A percentile compares a stretch with the other conserved stretches of the same genome.
phyloP scores from a whole-genome alignment of 2,329 filamentous ascomycete genomes.

The Volutella citrinella region DNA sequence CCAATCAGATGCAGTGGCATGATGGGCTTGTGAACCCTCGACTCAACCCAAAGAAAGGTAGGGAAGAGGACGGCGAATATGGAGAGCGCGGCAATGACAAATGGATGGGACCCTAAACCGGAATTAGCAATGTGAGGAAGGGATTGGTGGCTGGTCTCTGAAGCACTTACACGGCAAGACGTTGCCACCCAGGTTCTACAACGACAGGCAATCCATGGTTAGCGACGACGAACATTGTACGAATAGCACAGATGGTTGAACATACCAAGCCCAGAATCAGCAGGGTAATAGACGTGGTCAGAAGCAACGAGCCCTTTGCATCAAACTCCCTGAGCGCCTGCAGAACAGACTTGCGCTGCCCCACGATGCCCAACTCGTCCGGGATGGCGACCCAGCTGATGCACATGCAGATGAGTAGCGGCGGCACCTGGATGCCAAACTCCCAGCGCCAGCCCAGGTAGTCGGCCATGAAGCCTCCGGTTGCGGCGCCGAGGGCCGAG shows the following conservation, averaged over 20 bases:
- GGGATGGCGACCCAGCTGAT: slow-evolving; percentile 50
- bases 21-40: slow-evolving; percentile 49
- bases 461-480: slow-evolving; percentile 69
- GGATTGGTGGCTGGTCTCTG: not conserved
- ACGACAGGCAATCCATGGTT: not conserved
- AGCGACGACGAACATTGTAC: not conserved
- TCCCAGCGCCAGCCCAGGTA: slow-evolving; percentile 72
- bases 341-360: slow-evolving; percentile 40
- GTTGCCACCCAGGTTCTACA: slow-evolving; percentile 60
- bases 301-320: slow-evolving; percentile 49
- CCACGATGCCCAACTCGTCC: slow-evolving; percentile 47
- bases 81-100: slow-evolving; percentile 50
- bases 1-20: slow-evolving; percentile 56
- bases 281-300: slow-evolving; percentile 53
- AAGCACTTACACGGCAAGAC: slow-evolving; percentile 53
- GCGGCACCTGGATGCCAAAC: slow-evolving; percentile 60
- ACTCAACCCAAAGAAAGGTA: slow-evolving; percentile 51
- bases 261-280: slow-evolving; percentile 57
- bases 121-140: not conserved
- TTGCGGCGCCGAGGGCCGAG: slow-evolving; percentile 60
- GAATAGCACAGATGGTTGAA: slow-evolving; percentile 4
- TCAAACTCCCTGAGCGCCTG: slow-evolving; percentile 57
- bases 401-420: slow-evolving; percentile 43
- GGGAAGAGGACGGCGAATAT: slow-evolving; percentile 48
- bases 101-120: slow-evolving; percentile 58